Evolutionary conservation across 1,284 basidiomycete genomes (phyloP).

Genomic region (Tilletia indica): DNA sequence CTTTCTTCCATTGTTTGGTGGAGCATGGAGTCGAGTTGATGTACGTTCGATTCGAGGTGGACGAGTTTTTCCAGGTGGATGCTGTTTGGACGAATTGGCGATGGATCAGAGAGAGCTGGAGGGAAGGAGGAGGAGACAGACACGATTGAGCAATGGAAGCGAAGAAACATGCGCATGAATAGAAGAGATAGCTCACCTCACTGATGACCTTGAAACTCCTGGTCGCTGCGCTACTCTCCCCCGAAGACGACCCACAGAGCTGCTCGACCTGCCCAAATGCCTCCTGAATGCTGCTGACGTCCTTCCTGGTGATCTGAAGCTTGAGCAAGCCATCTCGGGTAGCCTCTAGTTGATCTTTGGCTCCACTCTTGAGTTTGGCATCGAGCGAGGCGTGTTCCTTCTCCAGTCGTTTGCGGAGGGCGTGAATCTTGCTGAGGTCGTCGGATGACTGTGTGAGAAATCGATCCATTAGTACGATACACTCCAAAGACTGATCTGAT

Average conservation of each 20-base stretch:
- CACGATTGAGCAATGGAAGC: background rate
- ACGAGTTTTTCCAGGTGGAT: slow-evolving; percentile 89
- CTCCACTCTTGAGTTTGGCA: slow-evolving; percentile 82
- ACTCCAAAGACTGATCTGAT: too few relatives aligned
- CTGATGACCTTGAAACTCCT: slow-evolving; percentile 18
- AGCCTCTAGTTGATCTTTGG: slow-evolving; percentile 88
- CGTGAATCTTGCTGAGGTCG: slow-evolving; percentile 83
- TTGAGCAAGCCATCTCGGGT: slow-evolving; percentile 85
- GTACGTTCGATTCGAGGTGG: slow-evolving; percentile 81
- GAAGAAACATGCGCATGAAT: background rate
- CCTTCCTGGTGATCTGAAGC: slow-evolving; percentile 75
- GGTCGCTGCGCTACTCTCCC: slow-evolving; percentile 14
- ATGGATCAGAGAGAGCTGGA: slow-evolving; percentile 83
- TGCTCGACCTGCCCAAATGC: slow-evolving; percentile 86
- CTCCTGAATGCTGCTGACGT: slow-evolving; percentile 83
- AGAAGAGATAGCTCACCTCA: background rate
- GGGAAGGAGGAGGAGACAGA: background rate
- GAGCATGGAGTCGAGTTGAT: slow-evolving; percentile 75
- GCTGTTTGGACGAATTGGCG: slow-evolving; percentile 91
- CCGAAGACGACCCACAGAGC: slow-evolving; percentile 55
- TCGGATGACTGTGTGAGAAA: slow-evolving; percentile 67
- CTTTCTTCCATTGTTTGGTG: slow-evolving; percentile 70
- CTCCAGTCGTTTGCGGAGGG: slow-evolving; percentile 88
- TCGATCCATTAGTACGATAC: background rate
- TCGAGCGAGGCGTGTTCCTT: slow-evolving; percentile 97